Evolutionary conservation across 2,329 filamentous ascomycete genomes (phyloP).

Genomic region (Microcyclospora tardicrescens): DNA sequence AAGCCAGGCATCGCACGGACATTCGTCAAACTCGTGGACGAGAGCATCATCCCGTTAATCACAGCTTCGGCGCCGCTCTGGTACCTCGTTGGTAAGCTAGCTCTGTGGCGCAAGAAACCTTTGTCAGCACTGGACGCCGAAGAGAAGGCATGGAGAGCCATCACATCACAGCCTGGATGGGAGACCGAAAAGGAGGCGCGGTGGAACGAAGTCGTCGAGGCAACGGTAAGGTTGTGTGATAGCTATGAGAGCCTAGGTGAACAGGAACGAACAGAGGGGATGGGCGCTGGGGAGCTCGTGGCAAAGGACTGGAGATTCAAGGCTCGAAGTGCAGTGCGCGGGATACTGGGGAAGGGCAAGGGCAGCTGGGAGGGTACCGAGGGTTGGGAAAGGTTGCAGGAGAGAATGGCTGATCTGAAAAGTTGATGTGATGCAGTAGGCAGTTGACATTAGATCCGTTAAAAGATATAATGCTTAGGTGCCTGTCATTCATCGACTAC

Average conservation of each 20-base stretch:
- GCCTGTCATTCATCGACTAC: no score
- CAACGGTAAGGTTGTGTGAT: constrained; percentile 70
- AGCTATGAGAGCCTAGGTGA: constrained; percentile 62
- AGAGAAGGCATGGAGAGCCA: constrained; percentile 79
- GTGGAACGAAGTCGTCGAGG: constrained; percentile 61
- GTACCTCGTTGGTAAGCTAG: constrained; percentile 57
- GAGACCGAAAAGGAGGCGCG: constrained; percentile 46
- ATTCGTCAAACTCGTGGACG: constrained; percentile 61
- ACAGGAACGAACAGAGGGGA: constrained; percentile 38
- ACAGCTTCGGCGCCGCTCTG: constrained; percentile 67
- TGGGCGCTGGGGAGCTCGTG: constrained; percentile 45
- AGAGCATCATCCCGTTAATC: constrained; percentile 66
- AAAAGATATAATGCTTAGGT: no score
- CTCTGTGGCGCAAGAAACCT: constrained; percentile 60
- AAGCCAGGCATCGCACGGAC: constrained; percentile 43
- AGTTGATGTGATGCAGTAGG: constrained; percentile 6
- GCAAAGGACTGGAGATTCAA: constrained; percentile 80
- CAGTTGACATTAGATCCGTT: no score
- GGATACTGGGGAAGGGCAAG: constrained; percentile 69
- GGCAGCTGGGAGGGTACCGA: constrained; percentile 68
- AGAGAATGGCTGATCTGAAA: constrained; percentile 30
- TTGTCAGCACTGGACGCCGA: constrained; percentile 64
- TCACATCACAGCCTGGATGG: constrained; percentile 42
- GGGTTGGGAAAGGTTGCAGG: constrained; percentile 51
- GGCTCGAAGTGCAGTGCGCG: constrained; percentile 69